Evolutionary conservation across 1,284 basidiomycete species (phyloP).

Genomic region (Microbotryomycetes sp.): DNA sequence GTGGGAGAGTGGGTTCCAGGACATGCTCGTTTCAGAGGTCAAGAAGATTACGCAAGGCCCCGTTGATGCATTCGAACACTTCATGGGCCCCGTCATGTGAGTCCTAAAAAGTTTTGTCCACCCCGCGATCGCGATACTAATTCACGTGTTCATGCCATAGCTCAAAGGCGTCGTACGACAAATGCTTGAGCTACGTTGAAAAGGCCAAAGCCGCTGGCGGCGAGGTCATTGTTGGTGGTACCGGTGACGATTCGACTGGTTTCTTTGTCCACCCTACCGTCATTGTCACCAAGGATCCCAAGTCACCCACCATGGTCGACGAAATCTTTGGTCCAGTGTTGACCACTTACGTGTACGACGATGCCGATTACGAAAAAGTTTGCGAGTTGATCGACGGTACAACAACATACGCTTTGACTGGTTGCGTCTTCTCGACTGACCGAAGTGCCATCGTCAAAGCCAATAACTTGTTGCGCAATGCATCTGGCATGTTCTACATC

Average conservation of each 20-base stretch:
- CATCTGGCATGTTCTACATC: constrained; percentile 79
- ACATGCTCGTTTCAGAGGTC: constrained; percentile 65
- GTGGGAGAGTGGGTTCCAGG: constrained; percentile 80
- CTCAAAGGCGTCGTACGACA: constrained; percentile 77
- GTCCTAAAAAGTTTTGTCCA: constrained; percentile 35
- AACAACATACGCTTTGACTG: constrained; percentile 84
- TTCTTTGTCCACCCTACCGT: constrained; percentile 94
- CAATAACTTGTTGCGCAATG: constrained; percentile 67
- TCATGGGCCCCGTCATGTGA: constrained; percentile 93
- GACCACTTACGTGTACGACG: constrained; percentile 81
- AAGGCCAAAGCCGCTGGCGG: constrained; percentile 85
- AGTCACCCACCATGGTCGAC: constrained; percentile 82
- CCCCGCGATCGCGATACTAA: background rate
- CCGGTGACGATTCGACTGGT: constrained; percentile 76
- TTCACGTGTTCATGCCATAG: constrained; percentile 42
- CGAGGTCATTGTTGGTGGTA: constrained; percentile 81
- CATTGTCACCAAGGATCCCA: constrained; percentile 87
- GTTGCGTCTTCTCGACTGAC: constrained; percentile 70
- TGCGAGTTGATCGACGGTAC: constrained; percentile 81
- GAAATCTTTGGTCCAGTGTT: constrained; percentile 97
- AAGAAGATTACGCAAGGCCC: constrained; percentile 79
- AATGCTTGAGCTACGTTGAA: constrained; percentile 74
- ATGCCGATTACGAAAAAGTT: constrained; percentile 75
- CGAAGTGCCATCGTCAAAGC: constrained; percentile 68
- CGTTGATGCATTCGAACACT: constrained; percentile 71